A percentile compares a stretch with the other conserved stretches of the same genome.
Conservation (phyloP, 208 protist genomes). For the Tritrichomonas foetus region DNA sequence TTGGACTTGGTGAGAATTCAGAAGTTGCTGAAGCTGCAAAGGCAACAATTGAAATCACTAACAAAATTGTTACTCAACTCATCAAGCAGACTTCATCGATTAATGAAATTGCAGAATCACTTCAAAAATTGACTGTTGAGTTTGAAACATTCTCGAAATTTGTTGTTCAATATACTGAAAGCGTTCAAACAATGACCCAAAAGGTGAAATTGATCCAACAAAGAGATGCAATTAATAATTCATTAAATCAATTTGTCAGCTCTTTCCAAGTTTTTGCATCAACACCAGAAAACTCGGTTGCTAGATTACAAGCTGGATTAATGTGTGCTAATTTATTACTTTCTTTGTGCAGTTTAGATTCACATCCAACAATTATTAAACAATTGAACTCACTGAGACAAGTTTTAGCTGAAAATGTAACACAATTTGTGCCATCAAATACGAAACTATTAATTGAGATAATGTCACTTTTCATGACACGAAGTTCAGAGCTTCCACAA, state of each 20-base stretch:
- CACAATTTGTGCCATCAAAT: not conserved
- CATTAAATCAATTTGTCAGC: not conserved
- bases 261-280: not conserved
- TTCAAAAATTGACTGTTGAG: not conserved
- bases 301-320: not conserved
- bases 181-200: no score
- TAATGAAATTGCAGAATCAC: not conserved
- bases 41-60: not conserved
- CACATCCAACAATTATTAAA: not conserved
- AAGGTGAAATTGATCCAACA: not conserved
- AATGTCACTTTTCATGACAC: not conserved
- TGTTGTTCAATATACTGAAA: not conserved
- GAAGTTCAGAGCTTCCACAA: not conserved
- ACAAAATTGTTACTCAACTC: not conserved
- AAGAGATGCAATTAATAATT: not conserved
- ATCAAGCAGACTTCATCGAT: not conserved
- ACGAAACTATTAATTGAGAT: not conserved
- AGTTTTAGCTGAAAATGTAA: not conserved
- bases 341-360: not conserved
- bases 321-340: not conserved
- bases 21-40: not conserved
- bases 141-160: not conserved
- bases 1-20: not conserved
- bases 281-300: not conserved
- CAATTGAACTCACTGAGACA: not conserved